phyloP scores from a whole-genome alignment of 768 basidiomycete genomes.

The Mycena amicta region DNA sequence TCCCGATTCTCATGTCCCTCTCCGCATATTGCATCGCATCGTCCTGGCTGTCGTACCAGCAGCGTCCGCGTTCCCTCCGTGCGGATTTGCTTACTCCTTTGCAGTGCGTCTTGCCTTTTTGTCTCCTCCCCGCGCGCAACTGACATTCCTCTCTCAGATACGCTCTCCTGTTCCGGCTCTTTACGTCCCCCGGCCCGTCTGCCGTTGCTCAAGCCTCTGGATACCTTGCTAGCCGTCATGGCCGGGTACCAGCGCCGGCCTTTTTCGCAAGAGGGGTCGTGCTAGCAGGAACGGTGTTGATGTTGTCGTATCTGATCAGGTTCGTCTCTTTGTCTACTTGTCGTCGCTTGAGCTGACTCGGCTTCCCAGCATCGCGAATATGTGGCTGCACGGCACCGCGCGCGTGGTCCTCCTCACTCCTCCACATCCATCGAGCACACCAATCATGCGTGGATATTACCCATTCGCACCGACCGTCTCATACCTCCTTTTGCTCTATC shows the following conservation, averaged over 20 bases:
- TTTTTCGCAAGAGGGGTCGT: conserved; percentile 14
- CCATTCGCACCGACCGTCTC: conserved; percentile 15
- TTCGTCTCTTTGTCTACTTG: background rate
- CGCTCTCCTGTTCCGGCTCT: conserved; percentile 18
- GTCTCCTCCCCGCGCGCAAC: background rate
- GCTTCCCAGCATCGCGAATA: conserved; percentile 8
- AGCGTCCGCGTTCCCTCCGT: conserved; percentile 8
- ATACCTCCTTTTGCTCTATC: conserved; percentile 15
- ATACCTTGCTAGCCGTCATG: conserved; percentile 7
- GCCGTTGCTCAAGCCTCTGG: conserved; percentile 2
- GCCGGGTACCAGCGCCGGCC: conserved; percentile 8
- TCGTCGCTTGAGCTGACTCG: background rate
- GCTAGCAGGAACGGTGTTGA: conserved; percentile 8
- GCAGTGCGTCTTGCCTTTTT: conserved; percentile 10
- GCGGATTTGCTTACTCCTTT: conserved; percentile 16
- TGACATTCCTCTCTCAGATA: conserved; percentile 8
- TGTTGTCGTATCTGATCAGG: conserved; percentile 13
- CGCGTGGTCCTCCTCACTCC: conserved; percentile 3
- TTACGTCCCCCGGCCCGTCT: conserved; percentile 9
- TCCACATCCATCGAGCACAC: no score
- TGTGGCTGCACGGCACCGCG: conserved; percentile 20
- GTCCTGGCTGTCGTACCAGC: conserved; percentile 18
- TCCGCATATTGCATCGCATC: conserved; percentile 15
- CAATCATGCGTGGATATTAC: conserved; percentile 4
- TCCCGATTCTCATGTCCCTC: conserved; percentile 18